phyloP scores from a whole-genome alignment of 805 yeast species.

The Monosporozyma aerobia region DNA sequence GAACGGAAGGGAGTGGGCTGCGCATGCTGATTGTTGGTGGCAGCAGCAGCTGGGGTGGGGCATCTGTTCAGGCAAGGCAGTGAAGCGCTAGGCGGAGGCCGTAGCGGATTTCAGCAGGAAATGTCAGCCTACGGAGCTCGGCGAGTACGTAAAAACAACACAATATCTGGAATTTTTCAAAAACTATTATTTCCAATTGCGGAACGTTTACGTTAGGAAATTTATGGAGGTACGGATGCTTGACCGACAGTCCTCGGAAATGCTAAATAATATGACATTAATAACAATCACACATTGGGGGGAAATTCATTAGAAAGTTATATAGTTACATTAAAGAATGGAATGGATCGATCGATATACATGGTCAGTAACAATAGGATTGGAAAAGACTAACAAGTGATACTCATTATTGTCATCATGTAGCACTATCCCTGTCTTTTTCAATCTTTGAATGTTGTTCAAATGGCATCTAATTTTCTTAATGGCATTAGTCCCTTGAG shows the following conservation, averaged over 20 bases:
- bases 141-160: too few species aligned
- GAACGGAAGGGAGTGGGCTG: neutral
- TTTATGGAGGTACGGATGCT: neutral
- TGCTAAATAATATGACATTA: neutral
- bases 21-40: too few species aligned
- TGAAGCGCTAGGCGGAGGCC: too few species aligned
- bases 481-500: neutral
- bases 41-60: too few species aligned
- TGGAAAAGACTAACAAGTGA: conserved; percentile 23
- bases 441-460: conserved; percentile 17
- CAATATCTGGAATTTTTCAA: too few species aligned
- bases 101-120: too few species aligned
- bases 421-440: conserved; percentile 23
- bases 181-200: too few species aligned
- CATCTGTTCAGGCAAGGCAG: too few species aligned
- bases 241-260: neutral
- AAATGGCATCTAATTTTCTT: conserved; percentile 8
- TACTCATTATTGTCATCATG: conserved; percentile 8
- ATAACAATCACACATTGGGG: neutral
- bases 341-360: conserved; percentile 14
- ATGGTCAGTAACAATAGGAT: conserved; percentile 18
- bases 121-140: too few species aligned
- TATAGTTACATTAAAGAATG: neutral
- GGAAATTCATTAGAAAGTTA: neutral
- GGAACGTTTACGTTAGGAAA: too few species aligned